Percentiles rank a stretch among this genome's conserved stretches.
Conservation (phyloP, 2,329 filamentous ascomycete genomes). For the Macrophomina phaseolina region DNA sequence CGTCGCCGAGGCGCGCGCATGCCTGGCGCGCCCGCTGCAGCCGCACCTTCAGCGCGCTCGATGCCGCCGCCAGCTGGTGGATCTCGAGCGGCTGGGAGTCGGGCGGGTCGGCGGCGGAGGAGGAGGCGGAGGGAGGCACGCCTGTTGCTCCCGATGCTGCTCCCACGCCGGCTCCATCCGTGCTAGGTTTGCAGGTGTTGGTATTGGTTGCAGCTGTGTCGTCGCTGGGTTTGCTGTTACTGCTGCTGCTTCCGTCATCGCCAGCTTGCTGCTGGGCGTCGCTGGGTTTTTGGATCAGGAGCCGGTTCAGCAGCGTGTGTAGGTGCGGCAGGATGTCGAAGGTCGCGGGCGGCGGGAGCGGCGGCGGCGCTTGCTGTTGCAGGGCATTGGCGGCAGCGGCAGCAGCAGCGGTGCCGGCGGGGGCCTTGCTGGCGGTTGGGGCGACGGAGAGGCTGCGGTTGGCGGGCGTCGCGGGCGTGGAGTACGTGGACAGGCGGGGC, state of each 20-base stretch:
- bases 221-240: constrained; percentile 53
- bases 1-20: constrained; percentile 71
- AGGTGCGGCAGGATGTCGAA: constrained; percentile 88
- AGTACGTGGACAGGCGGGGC: constrained; percentile 14
- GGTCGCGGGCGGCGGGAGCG: constrained; percentile 76
- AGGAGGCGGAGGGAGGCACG: too few species aligned
- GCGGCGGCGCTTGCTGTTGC: constrained; percentile 54
- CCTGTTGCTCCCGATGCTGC: too few species aligned
- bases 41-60: constrained; percentile 80
- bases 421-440: background rate
- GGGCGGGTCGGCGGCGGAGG: constrained; percentile 37
- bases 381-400: background rate
- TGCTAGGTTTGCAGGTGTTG: background rate
- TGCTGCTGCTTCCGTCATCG: constrained; percentile 39
- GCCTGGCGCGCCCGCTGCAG: constrained; percentile 77
- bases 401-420: background rate
- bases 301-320: constrained; percentile 75
- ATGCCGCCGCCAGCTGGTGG: constrained; percentile 81
- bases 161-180: too few species aligned
- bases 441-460: constrained; percentile 10
- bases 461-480: constrained; percentile 21
- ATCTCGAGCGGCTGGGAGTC: constrained; percentile 56
- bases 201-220: constrained; percentile 25
- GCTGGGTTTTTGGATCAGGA: constrained; percentile 51
- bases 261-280: constrained; percentile 35